Percentiles rank a stretch among this genome's conserved stretches.
These are phyloP conservation scores for Micromonas commoda DNA, from an alignment of 139 green algal species.

Conservation along the genomic window DNA sequence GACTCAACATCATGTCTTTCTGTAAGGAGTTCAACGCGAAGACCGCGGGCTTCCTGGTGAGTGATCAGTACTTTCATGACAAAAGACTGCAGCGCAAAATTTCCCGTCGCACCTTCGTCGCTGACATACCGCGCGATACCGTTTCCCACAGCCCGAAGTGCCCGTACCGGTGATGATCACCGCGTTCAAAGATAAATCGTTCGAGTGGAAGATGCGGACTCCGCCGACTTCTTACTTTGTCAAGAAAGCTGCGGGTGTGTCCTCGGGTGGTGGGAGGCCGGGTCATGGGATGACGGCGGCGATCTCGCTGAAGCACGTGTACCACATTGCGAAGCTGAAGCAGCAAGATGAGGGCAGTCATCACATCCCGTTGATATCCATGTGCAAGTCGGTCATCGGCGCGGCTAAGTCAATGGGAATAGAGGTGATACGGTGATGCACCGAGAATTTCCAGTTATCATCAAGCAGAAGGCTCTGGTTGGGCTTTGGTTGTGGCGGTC, in stretches of 20 bases:
- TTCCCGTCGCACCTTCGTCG: no score
- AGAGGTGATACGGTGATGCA: constrained; percentile 55
- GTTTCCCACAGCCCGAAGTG: no score
- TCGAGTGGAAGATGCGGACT: constrained; percentile 63
- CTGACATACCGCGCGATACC: no score
- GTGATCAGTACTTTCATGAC: no score
- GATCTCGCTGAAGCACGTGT: constrained; percentile 86
- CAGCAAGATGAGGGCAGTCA: constrained; percentile 57
- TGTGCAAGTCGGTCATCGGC: constrained; percentile 67
- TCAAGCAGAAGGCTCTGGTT: no score
- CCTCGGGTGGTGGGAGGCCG: constrained; percentile 53
- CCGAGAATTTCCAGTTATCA: no score
- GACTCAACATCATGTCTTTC: constrained; percentile 98
- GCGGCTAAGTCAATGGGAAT: constrained; percentile 87
- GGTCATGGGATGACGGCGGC: constrained; percentile 66
- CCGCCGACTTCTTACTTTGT: constrained; percentile 82
- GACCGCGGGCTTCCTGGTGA: constrained; percentile 74
- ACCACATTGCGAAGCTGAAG: constrained; percentile 87
- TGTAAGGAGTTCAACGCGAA: constrained; percentile 99
- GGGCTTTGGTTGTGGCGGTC: no score
- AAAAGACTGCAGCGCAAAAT: no score
- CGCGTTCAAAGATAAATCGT: constrained; percentile 81
- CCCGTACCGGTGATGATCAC: constrained; percentile 59
- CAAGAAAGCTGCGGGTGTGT: constrained; percentile 68
- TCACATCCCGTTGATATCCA: constrained; percentile 57